Base-by-base conservation (phyloP, 495 filamentous ascomycete genomes). In the Neurospora sp. region DNA sequence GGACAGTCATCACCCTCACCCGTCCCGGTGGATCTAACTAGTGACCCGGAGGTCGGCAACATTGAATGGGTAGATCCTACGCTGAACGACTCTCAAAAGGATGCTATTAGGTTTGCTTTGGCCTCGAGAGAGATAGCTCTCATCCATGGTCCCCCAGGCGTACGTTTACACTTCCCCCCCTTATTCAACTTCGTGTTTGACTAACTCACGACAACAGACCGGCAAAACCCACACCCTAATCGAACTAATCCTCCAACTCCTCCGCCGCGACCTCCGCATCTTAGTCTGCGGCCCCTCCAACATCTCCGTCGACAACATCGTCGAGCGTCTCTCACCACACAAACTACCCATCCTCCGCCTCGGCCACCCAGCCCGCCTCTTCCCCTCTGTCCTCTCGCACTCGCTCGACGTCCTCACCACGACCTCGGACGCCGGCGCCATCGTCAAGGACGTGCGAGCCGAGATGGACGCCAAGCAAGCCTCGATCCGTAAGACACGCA, bases 191-290 rank as follows among this genome's bases (percentile, higher is more conserved):
- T 40, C 44, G 16, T 53, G 17, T 42, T 0, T 70, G 2, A 10
- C 8, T 42, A 70, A 5, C n/a, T 42, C 39, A 27, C 6, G 12
- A 53, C 16, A 16, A 35, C 61, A 89, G 83, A 99, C 96, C 0
- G 96, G 96, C 35, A 99, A 99, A 77, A 99, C 96, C 0, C 95
- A 98, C 80, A 99, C 96, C 0, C 83, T 99, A 35, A 96, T 99
- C 70, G 96, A 99, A 78, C 84, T 98, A 22, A 96, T 98, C 71
- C 85, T 95, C 39, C 96, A 99, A 76, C 82, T 98, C 74, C 83
- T 96, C 39, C 89, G 83, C 72, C 87, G 87, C 6, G 89, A 90
- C 16, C 86, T 88, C 53, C 88, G 94, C 1, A 82, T 98, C 17
- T 87, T 99, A 3, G 94, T 99, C 22, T 99, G 96, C 78, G 96